A percentile compares a stretch with the other conserved stretches of the same genome.
phyloP scores from a whole-genome alignment of 768 basidiomycete species.

The Vishniacozyma victoriae region DNA sequence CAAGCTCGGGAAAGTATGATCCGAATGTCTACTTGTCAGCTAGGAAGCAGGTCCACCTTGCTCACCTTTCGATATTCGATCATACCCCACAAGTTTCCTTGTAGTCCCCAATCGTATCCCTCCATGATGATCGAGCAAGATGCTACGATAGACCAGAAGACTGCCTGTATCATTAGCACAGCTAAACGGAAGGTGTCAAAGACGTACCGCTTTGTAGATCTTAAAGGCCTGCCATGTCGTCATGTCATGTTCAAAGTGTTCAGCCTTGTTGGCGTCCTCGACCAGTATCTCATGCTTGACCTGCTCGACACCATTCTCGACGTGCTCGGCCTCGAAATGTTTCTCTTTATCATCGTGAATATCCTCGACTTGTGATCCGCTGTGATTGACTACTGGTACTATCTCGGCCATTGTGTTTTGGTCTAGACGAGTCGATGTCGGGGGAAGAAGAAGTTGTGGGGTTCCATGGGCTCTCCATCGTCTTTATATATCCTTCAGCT shows the following conservation, averaged over 20 bases:
- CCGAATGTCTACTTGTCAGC: neutral
- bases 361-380: too few species aligned
- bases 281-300: neutral
- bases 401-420: too few species aligned
- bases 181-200: neutral
- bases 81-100: neutral
- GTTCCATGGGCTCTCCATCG: too few species aligned
- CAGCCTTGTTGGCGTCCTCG: slow-evolving; percentile 1
- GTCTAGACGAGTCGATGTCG: too few species aligned
- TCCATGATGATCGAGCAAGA: neutral
- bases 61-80: neutral
- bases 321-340: too few species aligned
- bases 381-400: too few species aligned
- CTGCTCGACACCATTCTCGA: too few species aligned
- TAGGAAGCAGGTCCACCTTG: neutral
- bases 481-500: too few species aligned
- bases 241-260: slow-evolving; percentile 1
- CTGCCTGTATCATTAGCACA: neutral
- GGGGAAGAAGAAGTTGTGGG: too few species aligned
- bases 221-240: neutral
- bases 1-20: neutral
- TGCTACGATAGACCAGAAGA: neutral
- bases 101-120: neutral
- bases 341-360: too few species aligned
- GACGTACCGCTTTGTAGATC: slow-evolving; percentile 1